A percentile compares a stretch with the other conserved stretches of the same genome.
These are phyloP conservation scores for Tephrocybe sp. DNA, from an alignment of 768 basidiomycete genomes.

Conservation along the genomic window DNA sequence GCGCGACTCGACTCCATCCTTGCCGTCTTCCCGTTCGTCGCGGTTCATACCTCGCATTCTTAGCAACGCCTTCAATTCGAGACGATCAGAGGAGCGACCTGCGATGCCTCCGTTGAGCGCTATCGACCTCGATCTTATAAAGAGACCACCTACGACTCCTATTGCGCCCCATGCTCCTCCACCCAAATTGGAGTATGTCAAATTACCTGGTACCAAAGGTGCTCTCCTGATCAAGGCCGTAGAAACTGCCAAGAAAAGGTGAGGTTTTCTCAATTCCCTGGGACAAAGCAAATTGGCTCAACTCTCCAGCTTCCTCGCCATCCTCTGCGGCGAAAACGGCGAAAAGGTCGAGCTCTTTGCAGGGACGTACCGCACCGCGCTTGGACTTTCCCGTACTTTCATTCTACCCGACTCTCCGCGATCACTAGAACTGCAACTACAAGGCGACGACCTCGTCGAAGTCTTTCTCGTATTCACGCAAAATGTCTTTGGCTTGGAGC, in stretches of 20 bases:
- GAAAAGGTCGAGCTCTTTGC: conserved; percentile 95
- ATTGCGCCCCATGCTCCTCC: conserved; percentile 56
- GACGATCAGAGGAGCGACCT: conserved; percentile 58
- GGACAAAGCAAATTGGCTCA: background rate
- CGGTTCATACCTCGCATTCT: conserved; percentile 74
- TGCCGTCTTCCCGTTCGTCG: conserved; percentile 42
- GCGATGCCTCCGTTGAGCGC: conserved; percentile 32
- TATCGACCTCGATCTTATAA: conserved; percentile 38
- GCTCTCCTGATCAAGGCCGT: conserved; percentile 82
- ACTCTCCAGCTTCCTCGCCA: conserved; percentile 74
- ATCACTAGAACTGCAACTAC: conserved; percentile 82
- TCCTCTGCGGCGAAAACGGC: conserved; percentile 88
- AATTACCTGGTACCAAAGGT: conserved; percentile 88
- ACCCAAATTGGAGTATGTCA: conserved; percentile 88
- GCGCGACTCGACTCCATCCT: conserved; percentile 21
- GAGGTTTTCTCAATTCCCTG: too few species aligned
- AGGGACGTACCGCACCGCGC: conserved; percentile 85
- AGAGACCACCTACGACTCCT: conserved; percentile 27
- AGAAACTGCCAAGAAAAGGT: conserved; percentile 90
- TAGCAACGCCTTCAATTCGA: conserved; percentile 55
- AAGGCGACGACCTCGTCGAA: conserved; percentile 91
- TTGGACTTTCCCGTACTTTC: conserved; percentile 89
- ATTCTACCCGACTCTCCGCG: conserved; percentile 89
- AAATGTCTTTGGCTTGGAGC: conserved; percentile 90
- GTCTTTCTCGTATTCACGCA: conserved; percentile 89